Evolutionary conservation across 164 flowering plant genomes (phyloP).

Genomic region (Vitis cinerea): DNA sequence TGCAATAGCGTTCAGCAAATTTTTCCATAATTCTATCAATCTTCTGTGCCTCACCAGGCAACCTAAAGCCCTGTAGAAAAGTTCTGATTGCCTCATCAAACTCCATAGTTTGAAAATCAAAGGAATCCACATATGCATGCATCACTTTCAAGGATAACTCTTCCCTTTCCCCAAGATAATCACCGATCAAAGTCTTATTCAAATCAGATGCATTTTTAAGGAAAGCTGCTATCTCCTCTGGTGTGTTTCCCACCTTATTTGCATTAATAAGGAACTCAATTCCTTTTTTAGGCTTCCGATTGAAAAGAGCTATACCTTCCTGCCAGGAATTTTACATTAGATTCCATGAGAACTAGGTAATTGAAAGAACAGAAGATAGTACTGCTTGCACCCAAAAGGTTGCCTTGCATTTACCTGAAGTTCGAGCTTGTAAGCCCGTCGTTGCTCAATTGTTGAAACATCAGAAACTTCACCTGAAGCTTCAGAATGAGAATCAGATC

Average conservation of each 20-base stretch:
- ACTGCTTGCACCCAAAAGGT: conserved; percentile 3
- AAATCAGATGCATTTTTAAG: conserved; percentile 81
- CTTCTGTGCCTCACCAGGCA: conserved; percentile 99
- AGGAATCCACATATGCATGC: conserved; percentile 98
- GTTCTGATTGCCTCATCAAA: conserved; percentile 95
- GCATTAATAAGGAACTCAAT: conserved; percentile 92
- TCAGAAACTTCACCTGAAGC: conserved; percentile 83
- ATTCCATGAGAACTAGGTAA: conserved; percentile 11
- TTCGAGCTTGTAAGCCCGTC: conserved; percentile 99
- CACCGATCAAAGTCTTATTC: conserved; percentile 91
- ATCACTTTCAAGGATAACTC: conserved; percentile 87
- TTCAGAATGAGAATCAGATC: conserved; percentile 83
- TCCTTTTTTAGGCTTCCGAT: conserved; percentile 91
- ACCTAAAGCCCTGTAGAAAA: conserved; percentile 87
- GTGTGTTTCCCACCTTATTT: conserved; percentile 80
- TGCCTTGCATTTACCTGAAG: conserved; percentile 64
- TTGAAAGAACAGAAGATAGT: conserved; percentile 7
- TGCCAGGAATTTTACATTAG: conserved; percentile 60
- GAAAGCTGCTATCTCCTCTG: conserved; percentile 90
- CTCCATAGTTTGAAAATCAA: conserved; percentile 89
- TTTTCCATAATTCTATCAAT: conserved; percentile 99
- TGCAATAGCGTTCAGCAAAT: conserved; percentile 97
- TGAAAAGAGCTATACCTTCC: conserved; percentile 99
- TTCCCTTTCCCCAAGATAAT: conserved; percentile 97
- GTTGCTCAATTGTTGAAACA: conserved; percentile 83